Evolutionary conservation across 495 filamentous ascomycete genomes (phyloP).

Genomic region (Emericellopsis terricola): DNA sequence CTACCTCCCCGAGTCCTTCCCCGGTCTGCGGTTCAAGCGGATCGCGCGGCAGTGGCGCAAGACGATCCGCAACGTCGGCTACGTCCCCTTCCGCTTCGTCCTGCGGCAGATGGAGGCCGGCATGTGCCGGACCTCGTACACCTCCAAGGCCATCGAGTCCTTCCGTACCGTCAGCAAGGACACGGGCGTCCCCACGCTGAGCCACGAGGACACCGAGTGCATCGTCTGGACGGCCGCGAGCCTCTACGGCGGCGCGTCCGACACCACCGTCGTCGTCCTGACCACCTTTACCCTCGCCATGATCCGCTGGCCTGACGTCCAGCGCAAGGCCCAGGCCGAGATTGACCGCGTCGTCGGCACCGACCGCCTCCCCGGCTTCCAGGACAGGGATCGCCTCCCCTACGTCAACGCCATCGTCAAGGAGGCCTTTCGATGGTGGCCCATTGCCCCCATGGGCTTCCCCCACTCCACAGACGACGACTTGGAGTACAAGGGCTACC

Average conservation of each 20-base stretch:
- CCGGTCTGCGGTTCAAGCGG: constrained; percentile 20
- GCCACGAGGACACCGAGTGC: neutral
- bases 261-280: constrained; percentile 17
- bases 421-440: constrained; percentile 9
- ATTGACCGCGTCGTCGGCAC: constrained; percentile 27
- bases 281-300: constrained; percentile 28
- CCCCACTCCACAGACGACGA: constrained; percentile 17
- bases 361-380: constrained; percentile 21
- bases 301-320: constrained; percentile 24
- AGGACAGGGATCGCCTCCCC: constrained; percentile 22
- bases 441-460: constrained; percentile 7
- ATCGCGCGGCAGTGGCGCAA: constrained; percentile 11
- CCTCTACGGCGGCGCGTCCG: constrained; percentile 25
- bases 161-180: neutral
- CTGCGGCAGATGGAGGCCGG: neutral
- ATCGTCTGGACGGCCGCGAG: constrained; percentile 15
- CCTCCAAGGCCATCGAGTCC: neutral
- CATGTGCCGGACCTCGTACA: neutral
- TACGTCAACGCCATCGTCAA: constrained; percentile 24
- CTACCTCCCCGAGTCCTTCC: constrained; percentile 23
- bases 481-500: neutral
- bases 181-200: no score
- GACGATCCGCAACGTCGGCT: constrained; percentile 1
- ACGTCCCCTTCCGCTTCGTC: neutral
- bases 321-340: constrained; percentile 29